A percentile compares a stretch with the other conserved stretches of the same genome.
Evolutionary conservation across 148 eudicot genomes (phyloP).

Genomic region (Rhododendron simsii): DNA sequence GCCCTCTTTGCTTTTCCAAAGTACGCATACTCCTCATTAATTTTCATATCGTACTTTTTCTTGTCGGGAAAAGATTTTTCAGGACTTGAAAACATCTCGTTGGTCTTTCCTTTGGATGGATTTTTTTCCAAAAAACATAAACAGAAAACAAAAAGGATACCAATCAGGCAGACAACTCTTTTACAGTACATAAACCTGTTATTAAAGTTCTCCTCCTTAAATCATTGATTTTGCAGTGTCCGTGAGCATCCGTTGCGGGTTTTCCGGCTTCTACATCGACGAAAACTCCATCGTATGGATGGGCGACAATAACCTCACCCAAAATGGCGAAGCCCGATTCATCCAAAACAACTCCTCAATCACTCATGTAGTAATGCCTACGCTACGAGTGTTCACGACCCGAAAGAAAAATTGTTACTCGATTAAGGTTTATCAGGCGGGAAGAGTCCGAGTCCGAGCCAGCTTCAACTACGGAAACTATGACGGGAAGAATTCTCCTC

Average conservation of each 20-base stretch:
- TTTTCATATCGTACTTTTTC: too few relatives aligned
- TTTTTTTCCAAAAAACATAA: not conserved
- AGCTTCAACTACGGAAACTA: constrained; percentile 19
- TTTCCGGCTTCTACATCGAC: constrained; percentile 16
- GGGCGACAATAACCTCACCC: constrained; percentile 15
- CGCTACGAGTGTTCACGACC: not conserved
- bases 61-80: too few relatives aligned
- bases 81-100: too few relatives aligned
- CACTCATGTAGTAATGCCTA: not conserved
- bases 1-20: not conserved
- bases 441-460: not conserved
- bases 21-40: too few relatives aligned
- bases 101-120: too few relatives aligned
- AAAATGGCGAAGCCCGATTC: constrained; percentile 4
- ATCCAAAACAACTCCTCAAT: constrained; percentile 1
- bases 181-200: not conserved
- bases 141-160: not conserved
- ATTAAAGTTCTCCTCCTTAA: not conserved
- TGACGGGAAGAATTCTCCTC: constrained; percentile 11
- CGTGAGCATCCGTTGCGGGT: constrained; percentile 30
- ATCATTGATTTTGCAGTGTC: constrained; percentile 10
- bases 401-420: not conserved
- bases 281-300: constrained; percentile 17
- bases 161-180: not conserved
- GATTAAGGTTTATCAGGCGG: not conserved